Base-by-base conservation (phyloP, 768 basidiomycete species). In the Hericium erinaceus region DNA sequence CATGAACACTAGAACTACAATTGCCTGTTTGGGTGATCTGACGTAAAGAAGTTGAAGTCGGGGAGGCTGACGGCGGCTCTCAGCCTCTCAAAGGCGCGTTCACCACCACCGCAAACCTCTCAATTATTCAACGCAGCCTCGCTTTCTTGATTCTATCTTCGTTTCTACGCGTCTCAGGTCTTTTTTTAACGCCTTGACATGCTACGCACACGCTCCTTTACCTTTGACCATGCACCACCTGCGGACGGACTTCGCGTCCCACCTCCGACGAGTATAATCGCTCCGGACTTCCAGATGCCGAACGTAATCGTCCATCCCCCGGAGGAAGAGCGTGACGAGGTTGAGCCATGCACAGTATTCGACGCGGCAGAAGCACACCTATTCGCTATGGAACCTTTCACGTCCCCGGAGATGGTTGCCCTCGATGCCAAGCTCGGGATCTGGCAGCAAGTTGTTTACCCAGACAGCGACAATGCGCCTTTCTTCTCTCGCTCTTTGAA, bases 271-370 rank as follows among this genome's bases (percentile, higher is more conserved):
- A 67, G 70, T 10, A 57, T 64, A 24, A 58, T 66, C 39, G 62
- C 64, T 49, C 56, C 59, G 41, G n/a, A 57, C 22, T 39, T 57
- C n/a, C 62, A 58, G 38, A 60, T 70, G 50, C 73, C 73, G 5
- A 64, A 70, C 52, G 73, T 74, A 16, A 65, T 71, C 59, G 69
- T 74, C 15, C 67, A 67, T 26, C 71, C 73, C 8, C 73, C 73
- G 15, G 72, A 74, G 57, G 73, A 73, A 46, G 72, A 74, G 55
- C 70, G 70, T 40, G 62, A 63, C 4, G 63, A 66, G 11, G 68
- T 66, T 16, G 70, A 69, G 15, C 72, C 72, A 2, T 72, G 64
- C 57, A 68, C 66, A 48, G 70, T 67, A 38, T 73, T 71, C 53
- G 67, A 73, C 48, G 71, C 70, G 4, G 53, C 57, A 9, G 55